Conservation (phyloP, 2,329 filamentous ascomycete species). For the Diaporthe sp. region DNA sequence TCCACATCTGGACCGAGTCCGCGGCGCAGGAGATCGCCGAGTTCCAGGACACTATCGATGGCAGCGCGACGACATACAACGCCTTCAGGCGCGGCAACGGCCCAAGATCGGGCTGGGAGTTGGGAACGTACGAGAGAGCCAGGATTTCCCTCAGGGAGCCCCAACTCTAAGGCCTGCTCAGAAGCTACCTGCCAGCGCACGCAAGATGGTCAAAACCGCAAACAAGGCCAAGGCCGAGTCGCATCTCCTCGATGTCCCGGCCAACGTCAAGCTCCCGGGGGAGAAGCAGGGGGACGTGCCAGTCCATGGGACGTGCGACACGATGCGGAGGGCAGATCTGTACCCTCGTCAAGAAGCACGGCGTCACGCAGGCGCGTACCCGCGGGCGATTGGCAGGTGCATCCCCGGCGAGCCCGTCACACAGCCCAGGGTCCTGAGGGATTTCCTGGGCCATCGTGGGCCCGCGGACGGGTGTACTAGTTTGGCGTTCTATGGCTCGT, state of each 20-base stretch:
- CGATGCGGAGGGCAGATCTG: conserved; percentile 69
- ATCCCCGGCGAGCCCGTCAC: conserved; percentile 55
- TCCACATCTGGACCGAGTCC: conserved; percentile 63
- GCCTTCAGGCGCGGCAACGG: conserved; percentile 65
- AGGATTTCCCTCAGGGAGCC: conserved; percentile 64
- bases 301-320: conserved; percentile 71
- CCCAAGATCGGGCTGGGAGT: conserved; percentile 52
- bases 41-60: conserved; percentile 60
- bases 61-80: conserved; percentile 55
- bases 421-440: conserved; percentile 55
- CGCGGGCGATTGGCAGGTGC: conserved; percentile 57
- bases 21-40: conserved; percentile 66
- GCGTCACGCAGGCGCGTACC: conserved; percentile 66
- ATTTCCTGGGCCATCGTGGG: conserved; percentile 66
- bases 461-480: conserved; percentile 60
- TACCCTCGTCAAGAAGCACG: conserved; percentile 60
- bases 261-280: conserved; percentile 57
- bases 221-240: conserved; percentile 10
- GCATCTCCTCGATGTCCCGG: conserved; percentile 44
- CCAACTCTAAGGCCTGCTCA: conserved; percentile 61
- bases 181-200: conserved; percentile 45
- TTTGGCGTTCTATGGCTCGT: conserved; percentile 65
- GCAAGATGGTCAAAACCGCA: neutral
- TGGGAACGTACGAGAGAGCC: conserved; percentile 54
- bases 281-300: conserved; percentile 58